Evolutionary conservation across 768 basidiomycete genomes (phyloP), one percentile per base, ranked within the genome.

Genomic region (Suillus luteus): DNA sequence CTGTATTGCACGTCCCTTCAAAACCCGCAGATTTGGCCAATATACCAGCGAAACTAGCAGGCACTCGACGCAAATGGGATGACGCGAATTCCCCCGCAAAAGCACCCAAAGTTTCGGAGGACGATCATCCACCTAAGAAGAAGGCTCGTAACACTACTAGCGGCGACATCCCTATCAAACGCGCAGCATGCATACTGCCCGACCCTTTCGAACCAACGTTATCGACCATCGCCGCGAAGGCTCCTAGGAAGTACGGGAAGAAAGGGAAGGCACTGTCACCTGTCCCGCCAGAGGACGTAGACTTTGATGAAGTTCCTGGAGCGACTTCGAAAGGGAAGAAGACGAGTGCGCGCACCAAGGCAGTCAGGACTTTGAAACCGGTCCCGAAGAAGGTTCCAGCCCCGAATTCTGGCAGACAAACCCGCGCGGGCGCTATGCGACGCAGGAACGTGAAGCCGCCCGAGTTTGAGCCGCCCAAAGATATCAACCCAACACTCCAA

Each of bases 191-290:
- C 24, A 38, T 38, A 5, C 22, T 38, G 1, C 22, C 37, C 8
- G 22, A 57, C 22, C 37, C 60, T 5, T 41, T 31, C 22, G 65
- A 46, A 24, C 31, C 66, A 15, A 60, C 66, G 8, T 51, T 63
- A 12, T 60, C 67, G 8, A 55, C 35, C 22, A 58, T 63, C 31
- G 43, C 64, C 55, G 35, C 41, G 11, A 69, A 62, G 5, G 61
- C 64, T 35, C 65, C 68, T 4, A 80, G 75, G 62, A 78, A 73
- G 64, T 75, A 73, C 63, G 71, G 71, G 3, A 77, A 73, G 65
- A 77, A 76, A 66, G 72, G 68, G 19, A 75, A 76, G 41, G 67
- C 68, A 31, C 73, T 79, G 7, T 77, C 80, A 35, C 72, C 78
- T 22, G 48, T 44, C 4, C 61, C 62, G 19, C 55, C 59, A 2